Conservation (phyloP, 108 stramenopile species). For the Skeletonema tropicum region DNA sequence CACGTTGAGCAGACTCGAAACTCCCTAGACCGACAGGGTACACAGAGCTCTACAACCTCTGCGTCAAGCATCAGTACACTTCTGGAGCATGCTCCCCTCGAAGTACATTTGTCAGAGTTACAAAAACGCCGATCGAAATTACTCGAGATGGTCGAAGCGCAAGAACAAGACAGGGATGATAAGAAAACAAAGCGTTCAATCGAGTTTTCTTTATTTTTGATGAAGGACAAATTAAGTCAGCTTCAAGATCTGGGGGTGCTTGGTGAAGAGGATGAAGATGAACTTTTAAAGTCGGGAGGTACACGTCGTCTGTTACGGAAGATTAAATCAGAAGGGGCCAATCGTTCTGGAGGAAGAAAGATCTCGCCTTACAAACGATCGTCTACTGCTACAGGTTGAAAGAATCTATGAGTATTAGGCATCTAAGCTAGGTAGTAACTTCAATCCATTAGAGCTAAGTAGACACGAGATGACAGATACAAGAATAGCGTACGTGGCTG, state of each 20-base stretch:
- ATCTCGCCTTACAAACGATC: neutral
- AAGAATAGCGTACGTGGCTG: no score
- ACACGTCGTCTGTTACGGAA: neutral
- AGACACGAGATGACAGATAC: no score
- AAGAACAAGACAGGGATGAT: neutral
- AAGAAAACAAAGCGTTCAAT: neutral
- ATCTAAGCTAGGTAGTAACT: no score
- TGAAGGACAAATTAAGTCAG: slow-evolving; percentile 1
- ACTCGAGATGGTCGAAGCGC: neutral
- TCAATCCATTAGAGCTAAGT: no score
- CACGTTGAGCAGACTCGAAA: neutral
- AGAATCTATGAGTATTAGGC: neutral
- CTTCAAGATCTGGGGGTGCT: neutral
- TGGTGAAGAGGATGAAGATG: neutral
- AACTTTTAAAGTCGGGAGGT: neutral
- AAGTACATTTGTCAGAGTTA: neutral
- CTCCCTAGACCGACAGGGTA: neutral
- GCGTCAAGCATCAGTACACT: neutral
- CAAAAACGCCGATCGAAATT: slow-evolving; percentile 5
- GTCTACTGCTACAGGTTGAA: neutral
- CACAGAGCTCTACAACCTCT: neutral
- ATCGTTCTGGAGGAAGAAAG: neutral
- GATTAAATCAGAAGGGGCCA: neutral
- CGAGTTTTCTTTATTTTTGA: slow-evolving; percentile 4
- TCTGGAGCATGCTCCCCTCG: slow-evolving; percentile 1